Evolutionary conservation across 2,329 filamentous ascomycete genomes (phyloP).

Genomic region (Nothomitra cinnamomea): DNA sequence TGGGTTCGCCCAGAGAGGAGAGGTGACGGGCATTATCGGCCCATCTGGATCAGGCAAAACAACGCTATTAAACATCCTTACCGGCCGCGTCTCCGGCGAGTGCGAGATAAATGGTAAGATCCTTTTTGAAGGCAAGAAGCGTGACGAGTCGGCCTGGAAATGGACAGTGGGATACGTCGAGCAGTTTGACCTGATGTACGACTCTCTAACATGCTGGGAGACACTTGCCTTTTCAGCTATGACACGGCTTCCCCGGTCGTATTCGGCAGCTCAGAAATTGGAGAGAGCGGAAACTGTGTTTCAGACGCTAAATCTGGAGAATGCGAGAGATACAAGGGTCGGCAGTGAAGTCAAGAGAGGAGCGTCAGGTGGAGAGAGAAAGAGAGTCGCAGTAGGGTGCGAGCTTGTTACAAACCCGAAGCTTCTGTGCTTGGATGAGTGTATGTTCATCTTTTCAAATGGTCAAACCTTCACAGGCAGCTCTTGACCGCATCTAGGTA

Average conservation of each 20-base stretch:
- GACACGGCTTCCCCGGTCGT: background rate
- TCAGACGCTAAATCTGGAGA: background rate
- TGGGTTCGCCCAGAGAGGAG: conserved; percentile 41
- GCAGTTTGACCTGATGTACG: background rate
- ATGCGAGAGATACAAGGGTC: background rate
- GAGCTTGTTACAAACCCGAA: background rate
- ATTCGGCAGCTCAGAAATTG: background rate
- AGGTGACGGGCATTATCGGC: conserved; percentile 68
- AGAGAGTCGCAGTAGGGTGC: background rate
- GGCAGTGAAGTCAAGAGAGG: background rate
- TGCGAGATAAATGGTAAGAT: background rate
- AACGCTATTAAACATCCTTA: conserved; percentile 61
- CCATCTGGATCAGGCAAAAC: conserved; percentile 63
- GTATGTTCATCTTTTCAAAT: background rate
- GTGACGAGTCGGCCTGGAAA: background rate
- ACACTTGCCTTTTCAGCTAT: background rate
- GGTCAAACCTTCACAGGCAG: background rate
- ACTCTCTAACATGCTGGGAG: background rate
- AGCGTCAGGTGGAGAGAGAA: background rate
- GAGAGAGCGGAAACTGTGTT: background rate
- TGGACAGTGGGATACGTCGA: background rate
- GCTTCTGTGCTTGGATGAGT: background rate
- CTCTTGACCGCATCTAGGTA: background rate
- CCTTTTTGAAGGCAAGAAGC: background rate
- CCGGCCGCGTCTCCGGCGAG: background rate